Percentiles rank a stretch among this genome's conserved stretches.
These are phyloP conservation scores for Coemansia sp. DNA, from an alignment of 192 early-diverging fungal species.

Conservation along the genomic window DNA sequence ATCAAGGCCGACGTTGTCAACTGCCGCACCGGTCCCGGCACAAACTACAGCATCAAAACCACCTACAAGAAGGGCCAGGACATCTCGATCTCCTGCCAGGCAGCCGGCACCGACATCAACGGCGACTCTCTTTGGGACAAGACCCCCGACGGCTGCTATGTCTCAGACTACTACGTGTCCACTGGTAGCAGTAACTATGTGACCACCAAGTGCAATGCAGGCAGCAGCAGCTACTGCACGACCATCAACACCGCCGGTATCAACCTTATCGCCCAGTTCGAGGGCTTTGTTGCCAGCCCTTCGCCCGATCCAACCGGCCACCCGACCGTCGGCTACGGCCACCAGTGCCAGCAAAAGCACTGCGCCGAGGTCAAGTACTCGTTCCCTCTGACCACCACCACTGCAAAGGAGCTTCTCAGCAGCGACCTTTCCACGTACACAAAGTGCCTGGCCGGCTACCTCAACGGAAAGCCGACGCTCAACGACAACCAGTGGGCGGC, in stretches of 20 bases:
- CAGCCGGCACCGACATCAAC: conserved; percentile 24
- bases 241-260: conserved; percentile 31
- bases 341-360: conserved; percentile 26
- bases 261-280: conserved; percentile 34
- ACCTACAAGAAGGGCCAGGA: conserved; percentile 28
- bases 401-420: conserved; percentile 34
- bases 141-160: conserved; percentile 46
- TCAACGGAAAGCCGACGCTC: conserved; percentile 22
- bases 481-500: conserved; percentile 50
- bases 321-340: conserved; percentile 53
- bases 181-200: conserved; percentile 34
- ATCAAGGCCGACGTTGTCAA: conserved; percentile 20
- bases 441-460: conserved; percentile 25
- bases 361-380: conserved; percentile 31
- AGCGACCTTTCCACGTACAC: conserved; percentile 30
- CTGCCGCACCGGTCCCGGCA: conserved; percentile 33
- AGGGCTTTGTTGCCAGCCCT: conserved; percentile 45
- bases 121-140: conserved; percentile 50
- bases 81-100: conserved; percentile 31
- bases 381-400: conserved; percentile 35
- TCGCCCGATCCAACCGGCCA: conserved; percentile 49
- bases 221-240: conserved; percentile 17
- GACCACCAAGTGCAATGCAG: conserved; percentile 12
- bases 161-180: conserved; percentile 48
- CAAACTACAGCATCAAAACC: conserved; percentile 24